Evolutionary conservation across 2,329 filamentous ascomycete species (phyloP).

Genomic region (Hymenoscyphus infarciens): DNA sequence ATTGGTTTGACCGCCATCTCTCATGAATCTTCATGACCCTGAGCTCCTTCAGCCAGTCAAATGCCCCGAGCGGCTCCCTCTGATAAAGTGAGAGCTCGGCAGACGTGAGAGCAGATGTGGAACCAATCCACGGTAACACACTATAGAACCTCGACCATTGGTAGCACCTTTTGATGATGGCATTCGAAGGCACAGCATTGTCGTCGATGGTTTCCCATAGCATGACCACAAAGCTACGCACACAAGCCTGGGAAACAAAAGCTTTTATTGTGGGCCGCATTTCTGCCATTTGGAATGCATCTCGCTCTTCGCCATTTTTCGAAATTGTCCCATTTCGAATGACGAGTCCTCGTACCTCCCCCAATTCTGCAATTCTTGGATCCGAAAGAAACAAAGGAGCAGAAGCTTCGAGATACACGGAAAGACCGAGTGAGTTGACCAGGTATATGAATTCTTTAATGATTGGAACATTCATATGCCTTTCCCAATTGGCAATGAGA

Average conservation of each 20-base stretch:
- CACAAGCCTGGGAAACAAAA: conserved; percentile 28
- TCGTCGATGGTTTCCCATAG: conserved; percentile 34
- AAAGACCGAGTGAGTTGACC: conserved; percentile 26
- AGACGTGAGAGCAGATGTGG: conserved; percentile 20
- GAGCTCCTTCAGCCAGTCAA: conserved; percentile 34
- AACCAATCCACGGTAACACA: conserved; percentile 31
- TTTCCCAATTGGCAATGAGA: conserved; percentile 25
- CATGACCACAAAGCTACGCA: conserved; percentile 34
- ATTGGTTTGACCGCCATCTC: conserved; percentile 29
- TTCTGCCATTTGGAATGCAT: conserved; percentile 42
- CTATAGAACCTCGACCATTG: conserved; percentile 32
- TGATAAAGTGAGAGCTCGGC: conserved; percentile 20
- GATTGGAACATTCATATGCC: conserved; percentile 14
- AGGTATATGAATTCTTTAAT: conserved; percentile 27
- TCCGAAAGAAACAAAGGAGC: conserved; percentile 29
- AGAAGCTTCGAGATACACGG: conserved; percentile 29
- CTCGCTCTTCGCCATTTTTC: conserved; percentile 39
- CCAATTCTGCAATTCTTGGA: conserved; percentile 21
- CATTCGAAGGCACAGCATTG: conserved; percentile 27
- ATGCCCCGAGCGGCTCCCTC: conserved; percentile 31
- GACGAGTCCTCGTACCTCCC: conserved; percentile 38
- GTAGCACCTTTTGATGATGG: conserved; percentile 33
- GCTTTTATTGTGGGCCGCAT: conserved; percentile 30
- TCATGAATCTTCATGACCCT: conserved; percentile 31
- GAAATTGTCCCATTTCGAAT: conserved; percentile 44